phyloP scores from a whole-genome alignment of 2,329 filamentous ascomycete species.

The Elsinoe necatrix region DNA sequence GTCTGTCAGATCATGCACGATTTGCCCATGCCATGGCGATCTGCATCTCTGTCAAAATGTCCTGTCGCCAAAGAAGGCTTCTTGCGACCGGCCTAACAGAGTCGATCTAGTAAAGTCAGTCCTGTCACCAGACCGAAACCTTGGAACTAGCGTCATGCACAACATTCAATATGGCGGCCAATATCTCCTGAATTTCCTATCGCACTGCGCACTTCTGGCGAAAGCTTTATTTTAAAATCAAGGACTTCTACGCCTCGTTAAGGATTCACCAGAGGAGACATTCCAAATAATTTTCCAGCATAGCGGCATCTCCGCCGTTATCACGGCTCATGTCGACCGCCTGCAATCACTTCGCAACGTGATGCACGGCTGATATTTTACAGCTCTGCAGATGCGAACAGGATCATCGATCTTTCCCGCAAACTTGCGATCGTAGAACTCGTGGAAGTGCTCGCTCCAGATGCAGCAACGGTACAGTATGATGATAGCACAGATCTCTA shows the following conservation, averaged over 20 bases:
- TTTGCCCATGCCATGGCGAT: neutral
- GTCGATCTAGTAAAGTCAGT: conserved; percentile 3
- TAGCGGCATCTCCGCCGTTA: neutral
- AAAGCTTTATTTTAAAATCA: neutral
- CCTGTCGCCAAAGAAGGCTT: neutral
- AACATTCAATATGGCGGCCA: conserved; percentile 6
- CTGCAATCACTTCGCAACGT: conserved; percentile 3
- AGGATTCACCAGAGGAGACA: neutral
- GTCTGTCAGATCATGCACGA: neutral
- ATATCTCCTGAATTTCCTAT: conserved; percentile 6
- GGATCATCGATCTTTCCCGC: neutral
- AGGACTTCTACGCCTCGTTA: neutral
- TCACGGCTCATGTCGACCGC: neutral
- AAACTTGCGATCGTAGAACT: neutral
- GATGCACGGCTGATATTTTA: neutral
- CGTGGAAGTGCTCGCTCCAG: neutral
- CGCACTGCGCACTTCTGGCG: neutral
- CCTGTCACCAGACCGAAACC: conserved; percentile 5
- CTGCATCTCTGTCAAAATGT: neutral
- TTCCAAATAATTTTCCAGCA: neutral
- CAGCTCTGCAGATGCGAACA: neutral
- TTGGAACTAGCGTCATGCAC: conserved; percentile 11
- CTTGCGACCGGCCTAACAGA: neutral
- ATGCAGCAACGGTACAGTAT: neutral
- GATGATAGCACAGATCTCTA: neutral